phyloP scores from a whole-genome alignment of 2,329 filamentous ascomycete genomes.

The Neopestalotiopsis sp. region DNA sequence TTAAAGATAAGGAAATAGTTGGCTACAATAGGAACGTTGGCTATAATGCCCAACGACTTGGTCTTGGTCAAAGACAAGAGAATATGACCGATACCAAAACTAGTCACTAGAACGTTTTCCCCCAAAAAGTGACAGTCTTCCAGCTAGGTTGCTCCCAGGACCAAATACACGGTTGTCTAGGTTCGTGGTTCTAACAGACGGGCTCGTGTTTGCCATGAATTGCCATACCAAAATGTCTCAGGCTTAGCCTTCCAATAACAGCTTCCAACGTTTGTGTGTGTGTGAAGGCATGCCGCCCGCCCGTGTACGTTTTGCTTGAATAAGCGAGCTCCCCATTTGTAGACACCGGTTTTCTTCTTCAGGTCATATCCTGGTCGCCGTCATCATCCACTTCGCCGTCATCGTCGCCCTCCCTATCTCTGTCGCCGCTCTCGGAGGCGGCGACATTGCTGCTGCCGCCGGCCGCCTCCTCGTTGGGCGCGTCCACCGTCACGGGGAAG shows the following conservation, averaged over 20 bases:
- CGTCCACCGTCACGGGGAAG: constrained; percentile 58
- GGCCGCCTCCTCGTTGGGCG: constrained; percentile 18
- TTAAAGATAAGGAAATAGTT: background rate
- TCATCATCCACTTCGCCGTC: constrained; percentile 30
- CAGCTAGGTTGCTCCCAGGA: background rate
- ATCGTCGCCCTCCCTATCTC: constrained; percentile 36
- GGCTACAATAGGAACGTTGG: background rate
- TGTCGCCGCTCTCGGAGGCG: constrained; percentile 35
- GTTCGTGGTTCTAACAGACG: background rate
- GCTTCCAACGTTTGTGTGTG: background rate
- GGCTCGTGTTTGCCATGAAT: background rate
- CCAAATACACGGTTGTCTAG: background rate
- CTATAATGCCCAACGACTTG: background rate
- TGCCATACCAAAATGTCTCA: background rate
- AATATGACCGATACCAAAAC: background rate
- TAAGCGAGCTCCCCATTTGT: constrained; percentile 7
- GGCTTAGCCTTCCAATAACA: background rate
- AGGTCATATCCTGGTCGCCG: constrained; percentile 24
- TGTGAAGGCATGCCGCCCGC: background rate
- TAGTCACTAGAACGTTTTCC: background rate
- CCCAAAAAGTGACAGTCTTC: background rate
- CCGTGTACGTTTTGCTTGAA: background rate
- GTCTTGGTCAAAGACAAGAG: background rate
- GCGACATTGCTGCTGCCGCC: background rate
- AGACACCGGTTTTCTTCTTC: background rate